Conservation (phyloP, 352 stramenopile species). For the Phytophthora pisi region DNA sequence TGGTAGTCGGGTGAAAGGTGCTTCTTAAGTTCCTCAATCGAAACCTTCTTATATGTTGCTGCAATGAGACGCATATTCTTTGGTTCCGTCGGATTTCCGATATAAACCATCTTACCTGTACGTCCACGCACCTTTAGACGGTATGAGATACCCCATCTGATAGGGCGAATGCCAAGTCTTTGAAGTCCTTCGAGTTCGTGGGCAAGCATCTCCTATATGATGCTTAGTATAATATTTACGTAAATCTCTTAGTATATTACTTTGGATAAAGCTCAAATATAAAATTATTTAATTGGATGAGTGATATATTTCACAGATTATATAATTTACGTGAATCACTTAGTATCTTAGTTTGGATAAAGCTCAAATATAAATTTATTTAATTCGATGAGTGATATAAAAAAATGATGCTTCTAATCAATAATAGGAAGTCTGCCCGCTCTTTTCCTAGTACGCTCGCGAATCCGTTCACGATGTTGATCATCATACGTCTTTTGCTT, state of each 20-base stretch:
- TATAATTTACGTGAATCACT: neutral
- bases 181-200: slow-evolving; percentile 15
- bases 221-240: neutral
- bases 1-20: neutral
- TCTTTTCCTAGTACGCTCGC: neutral
- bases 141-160: slow-evolving; percentile 10
- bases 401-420: neutral
- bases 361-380: neutral
- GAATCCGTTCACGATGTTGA: neutral
- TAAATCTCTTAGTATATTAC: neutral
- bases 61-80: neutral
- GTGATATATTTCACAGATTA: too few relatives aligned
- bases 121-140: slow-evolving; percentile 5
- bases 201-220: slow-evolving; percentile 5
- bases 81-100: slow-evolving; percentile 1
- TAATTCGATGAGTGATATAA: neutral
- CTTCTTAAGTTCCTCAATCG: neutral
- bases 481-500: neutral
- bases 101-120: slow-evolving; percentile 1
- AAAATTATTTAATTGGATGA: too few relatives aligned
- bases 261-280: neutral
- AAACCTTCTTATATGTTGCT: slow-evolving; percentile 1
- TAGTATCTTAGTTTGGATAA: neutral
- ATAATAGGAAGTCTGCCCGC: neutral
- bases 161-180: slow-evolving; percentile 6